These are phyloP conservation scores for Pontederia paniculata DNA, from an alignment of 176 grass and related monocot species.

Conservation along the genomic window DNA sequence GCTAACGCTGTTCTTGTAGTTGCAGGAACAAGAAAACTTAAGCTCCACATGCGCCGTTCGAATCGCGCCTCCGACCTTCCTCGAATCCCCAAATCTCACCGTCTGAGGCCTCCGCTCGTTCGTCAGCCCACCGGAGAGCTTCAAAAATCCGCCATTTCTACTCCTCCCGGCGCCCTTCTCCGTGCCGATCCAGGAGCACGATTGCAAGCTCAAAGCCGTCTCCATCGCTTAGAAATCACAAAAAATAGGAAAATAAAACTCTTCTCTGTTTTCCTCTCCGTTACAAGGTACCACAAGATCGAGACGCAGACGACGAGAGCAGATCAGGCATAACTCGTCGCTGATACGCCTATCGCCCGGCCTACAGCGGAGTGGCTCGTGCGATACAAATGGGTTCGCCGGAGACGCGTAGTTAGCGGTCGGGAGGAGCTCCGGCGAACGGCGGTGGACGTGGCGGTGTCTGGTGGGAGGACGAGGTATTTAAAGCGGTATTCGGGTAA, in stretches of 20 bases:
- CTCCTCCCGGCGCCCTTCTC: conserved; percentile 16
- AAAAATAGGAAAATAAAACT: neutral
- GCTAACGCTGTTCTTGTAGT: neutral
- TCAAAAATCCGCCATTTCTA: neutral
- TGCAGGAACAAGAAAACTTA: conserved; percentile 12
- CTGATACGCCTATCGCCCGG: neutral
- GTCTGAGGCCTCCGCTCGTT: neutral
- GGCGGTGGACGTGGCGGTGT: neutral
- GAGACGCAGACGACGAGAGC: no score
- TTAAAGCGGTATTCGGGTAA: neutral
- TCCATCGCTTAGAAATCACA: conserved; percentile 10
- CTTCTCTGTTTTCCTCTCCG: neutral
- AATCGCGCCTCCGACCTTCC: neutral
- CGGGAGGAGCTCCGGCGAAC: neutral
- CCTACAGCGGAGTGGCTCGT: neutral
- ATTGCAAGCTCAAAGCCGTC: conserved; percentile 19
- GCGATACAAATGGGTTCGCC: neutral
- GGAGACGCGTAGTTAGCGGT: neutral
- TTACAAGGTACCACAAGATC: neutral
- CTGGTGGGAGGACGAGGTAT: neutral
- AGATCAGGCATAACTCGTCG: neutral
- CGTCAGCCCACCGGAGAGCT: neutral
- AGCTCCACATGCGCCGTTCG: neutral
- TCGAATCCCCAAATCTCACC: neutral
- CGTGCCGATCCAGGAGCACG: conserved; percentile 16